Percentiles rank a stretch among this genome's conserved stretches.
phyloP scores from a whole-genome alignment of 2,329 filamentous ascomycete species.

The Fusarium secorum region DNA sequence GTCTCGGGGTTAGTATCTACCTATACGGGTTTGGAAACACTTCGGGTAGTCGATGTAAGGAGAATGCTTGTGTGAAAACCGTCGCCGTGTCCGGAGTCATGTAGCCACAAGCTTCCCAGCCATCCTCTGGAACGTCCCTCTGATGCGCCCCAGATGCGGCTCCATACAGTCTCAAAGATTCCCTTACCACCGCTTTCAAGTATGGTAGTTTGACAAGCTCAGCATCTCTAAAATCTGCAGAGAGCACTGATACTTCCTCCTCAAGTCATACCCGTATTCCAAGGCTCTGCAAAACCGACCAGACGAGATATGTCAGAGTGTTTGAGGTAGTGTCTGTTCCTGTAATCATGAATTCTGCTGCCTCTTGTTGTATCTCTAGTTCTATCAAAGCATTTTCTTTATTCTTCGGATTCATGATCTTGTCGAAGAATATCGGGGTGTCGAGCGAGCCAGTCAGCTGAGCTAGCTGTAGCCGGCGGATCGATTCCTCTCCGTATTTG shows the following conservation, averaged over 20 bases:
- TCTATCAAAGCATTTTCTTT: background rate
- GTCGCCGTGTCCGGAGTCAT: background rate
- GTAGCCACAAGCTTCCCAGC: background rate
- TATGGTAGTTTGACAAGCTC: background rate
- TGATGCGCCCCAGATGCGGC: slow-evolving; percentile 1
- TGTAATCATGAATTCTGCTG: background rate
- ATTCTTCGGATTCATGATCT: background rate
- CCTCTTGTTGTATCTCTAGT: background rate
- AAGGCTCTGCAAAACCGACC: background rate
- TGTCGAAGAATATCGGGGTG: background rate
- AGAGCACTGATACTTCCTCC: background rate
- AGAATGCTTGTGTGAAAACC: slow-evolving; percentile 1
- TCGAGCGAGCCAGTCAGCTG: background rate
- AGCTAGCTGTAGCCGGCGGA: background rate
- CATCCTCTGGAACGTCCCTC: background rate
- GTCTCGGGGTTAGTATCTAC: fast-evolving
- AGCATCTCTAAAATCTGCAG: background rate
- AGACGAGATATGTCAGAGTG: background rate
- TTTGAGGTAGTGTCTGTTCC: slow-evolving; percentile 1
- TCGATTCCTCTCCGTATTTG: background rate
- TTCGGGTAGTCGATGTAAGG: background rate
- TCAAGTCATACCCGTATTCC: background rate
- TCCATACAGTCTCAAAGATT: slow-evolving; percentile 10
- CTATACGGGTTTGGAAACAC: fast-evolving
- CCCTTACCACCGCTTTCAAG: background rate